Evolutionary conservation across 208 protist species (phyloP).

Genomic region (Acanthamoeba healyi): DNA sequence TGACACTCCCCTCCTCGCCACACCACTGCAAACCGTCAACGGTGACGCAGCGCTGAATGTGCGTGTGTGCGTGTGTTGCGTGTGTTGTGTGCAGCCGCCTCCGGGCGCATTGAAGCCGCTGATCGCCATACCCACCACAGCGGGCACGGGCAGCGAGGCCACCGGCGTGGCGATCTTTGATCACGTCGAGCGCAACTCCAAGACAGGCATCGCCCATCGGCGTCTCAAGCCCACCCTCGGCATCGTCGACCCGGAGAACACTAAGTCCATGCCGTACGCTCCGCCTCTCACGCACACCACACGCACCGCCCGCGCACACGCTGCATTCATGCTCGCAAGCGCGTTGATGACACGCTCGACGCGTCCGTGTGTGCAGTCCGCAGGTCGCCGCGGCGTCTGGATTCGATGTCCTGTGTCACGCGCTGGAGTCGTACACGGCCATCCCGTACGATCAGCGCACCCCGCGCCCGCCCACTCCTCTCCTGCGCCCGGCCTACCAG

Average conservation of each 20-base stretch:
- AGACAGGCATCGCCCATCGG: slow-evolving; percentile 83
- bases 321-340: background rate
- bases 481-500: slow-evolving; percentile 81
- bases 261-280: slow-evolving; percentile 49
- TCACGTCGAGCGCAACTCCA: slow-evolving; percentile 52
- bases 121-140: slow-evolving; percentile 82
- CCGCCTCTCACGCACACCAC: background rate
- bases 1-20: background rate
- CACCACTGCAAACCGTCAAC: no score
- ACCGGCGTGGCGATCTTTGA: slow-evolving; percentile 85
- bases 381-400: slow-evolving; percentile 63
- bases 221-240: slow-evolving; percentile 78
- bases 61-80: background rate
- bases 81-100: background rate
- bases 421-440: slow-evolving; percentile 83
- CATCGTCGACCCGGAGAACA: slow-evolving; percentile 81
- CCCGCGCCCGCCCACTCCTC: slow-evolving; percentile 70
- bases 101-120: slow-evolving; percentile 79
- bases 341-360: background rate
- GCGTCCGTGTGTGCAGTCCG: background rate
- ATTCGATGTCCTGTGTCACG: slow-evolving; percentile 84
- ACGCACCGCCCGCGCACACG: background rate
- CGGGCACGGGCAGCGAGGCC: slow-evolving; percentile 79
- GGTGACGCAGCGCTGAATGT: no score
- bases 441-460: slow-evolving; percentile 78